A percentile compares a stretch with the other conserved stretches of the same genome.
Conservation (phyloP, 768 basidiomycete species). For the Boletus sensibilis region DNA sequence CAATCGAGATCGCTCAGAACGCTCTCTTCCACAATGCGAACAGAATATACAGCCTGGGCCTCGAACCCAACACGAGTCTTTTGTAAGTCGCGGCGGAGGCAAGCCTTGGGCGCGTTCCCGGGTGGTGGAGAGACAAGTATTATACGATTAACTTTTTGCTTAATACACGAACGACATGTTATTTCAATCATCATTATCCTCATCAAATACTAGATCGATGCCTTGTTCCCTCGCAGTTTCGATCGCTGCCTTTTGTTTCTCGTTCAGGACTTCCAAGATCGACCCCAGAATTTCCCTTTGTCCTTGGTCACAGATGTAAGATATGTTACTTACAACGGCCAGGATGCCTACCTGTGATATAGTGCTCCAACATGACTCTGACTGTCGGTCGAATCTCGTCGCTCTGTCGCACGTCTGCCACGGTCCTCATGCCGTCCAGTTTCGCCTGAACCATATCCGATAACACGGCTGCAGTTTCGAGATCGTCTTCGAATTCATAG, state of each 20-base stretch:
- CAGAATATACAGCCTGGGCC: constrained; percentile 55
- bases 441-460: constrained; percentile 62
- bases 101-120: background rate
- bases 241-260: constrained; percentile 48
- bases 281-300: constrained; percentile 59
- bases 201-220: constrained; percentile 53
- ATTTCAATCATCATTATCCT: constrained; percentile 10
- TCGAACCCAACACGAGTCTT: constrained; percentile 33
- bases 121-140: background rate
- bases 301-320: constrained; percentile 36
- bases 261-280: constrained; percentile 47
- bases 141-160: background rate
- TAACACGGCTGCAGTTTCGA: constrained; percentile 66
- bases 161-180: background rate
- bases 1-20: constrained; percentile 50
- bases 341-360: constrained; percentile 54
- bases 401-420: constrained; percentile 17
- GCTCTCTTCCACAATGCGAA: constrained; percentile 70
- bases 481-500: constrained; percentile 53
- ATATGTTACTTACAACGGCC: no score
- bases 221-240: constrained; percentile 50
- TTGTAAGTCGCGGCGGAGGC: background rate
- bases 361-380: constrained; percentile 60
- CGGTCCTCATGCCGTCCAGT: constrained; percentile 48
- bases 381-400: constrained; percentile 53